Evolutionary conservation across 2,329 filamentous ascomycete genomes (phyloP).

Genomic region (Diaporthe capsici): DNA sequence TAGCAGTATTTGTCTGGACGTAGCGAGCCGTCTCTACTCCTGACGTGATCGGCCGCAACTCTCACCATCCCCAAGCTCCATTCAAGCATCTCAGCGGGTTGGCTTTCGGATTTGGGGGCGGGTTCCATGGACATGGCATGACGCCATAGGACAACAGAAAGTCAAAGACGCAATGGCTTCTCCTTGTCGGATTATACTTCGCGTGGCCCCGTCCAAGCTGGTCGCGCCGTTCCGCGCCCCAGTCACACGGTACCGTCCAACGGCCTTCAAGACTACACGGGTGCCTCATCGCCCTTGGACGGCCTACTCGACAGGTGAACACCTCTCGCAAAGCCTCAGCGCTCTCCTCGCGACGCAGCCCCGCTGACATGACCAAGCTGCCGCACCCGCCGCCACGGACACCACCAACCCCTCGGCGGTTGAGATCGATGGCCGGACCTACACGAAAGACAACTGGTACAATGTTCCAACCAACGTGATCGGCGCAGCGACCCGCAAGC

Average conservation of each 20-base stretch:
- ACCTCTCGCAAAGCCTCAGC: constrained; percentile 3
- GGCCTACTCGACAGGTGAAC: constrained; percentile 42
- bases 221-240: neutral
- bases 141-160: neutral
- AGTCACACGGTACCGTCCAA: constrained; percentile 17
- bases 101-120: constrained; percentile 8
- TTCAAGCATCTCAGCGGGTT: constrained; percentile 1
- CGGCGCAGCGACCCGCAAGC: constrained; percentile 77
- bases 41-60: neutral
- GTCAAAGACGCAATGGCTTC: constrained; percentile 39
- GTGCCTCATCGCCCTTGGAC: constrained; percentile 20
- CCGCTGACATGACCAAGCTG: constrained; percentile 44
- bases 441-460: constrained; percentile 83
- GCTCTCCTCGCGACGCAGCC: constrained; percentile 31
- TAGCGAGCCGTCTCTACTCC: neutral
- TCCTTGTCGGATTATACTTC: constrained; percentile 32
- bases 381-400: constrained; percentile 14
- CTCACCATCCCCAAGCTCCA: neutral
- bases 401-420: constrained; percentile 53
- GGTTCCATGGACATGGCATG: constrained; percentile 37
- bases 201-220: constrained; percentile 34
- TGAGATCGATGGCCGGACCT: constrained; percentile 73
- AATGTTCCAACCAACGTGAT: constrained; percentile 86
- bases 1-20: constrained; percentile 1
- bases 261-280: constrained; percentile 12